Evolutionary conservation across 768 basidiomycete genomes (phyloP).

Genomic region (Clitopilus passeckerianus): DNA sequence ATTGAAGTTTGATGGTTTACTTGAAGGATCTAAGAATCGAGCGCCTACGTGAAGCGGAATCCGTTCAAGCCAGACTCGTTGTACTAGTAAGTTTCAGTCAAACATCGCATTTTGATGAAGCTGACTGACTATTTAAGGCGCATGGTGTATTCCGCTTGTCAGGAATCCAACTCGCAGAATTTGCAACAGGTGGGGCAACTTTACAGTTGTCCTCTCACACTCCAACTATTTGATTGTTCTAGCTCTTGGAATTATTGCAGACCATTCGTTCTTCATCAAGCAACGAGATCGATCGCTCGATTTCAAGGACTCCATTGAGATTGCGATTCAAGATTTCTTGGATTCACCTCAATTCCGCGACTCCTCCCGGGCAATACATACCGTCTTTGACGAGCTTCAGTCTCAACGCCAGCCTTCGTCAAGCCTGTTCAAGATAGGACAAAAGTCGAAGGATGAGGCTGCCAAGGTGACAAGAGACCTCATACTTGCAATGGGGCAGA

Average conservation of each 20-base stretch:
- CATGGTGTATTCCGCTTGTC: neutral
- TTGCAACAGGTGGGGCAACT: neutral
- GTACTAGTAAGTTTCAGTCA: neutral
- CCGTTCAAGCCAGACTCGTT: neutral
- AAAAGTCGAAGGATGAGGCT: neutral
- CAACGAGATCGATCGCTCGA: conserved; percentile 1
- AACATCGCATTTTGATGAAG: neutral
- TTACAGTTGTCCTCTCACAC: neutral
- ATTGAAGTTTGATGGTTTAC: neutral
- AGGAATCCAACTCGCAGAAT: conserved; percentile 1
- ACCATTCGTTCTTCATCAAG: conserved; percentile 10
- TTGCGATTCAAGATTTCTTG: conserved; percentile 4
- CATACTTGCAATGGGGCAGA: neutral
- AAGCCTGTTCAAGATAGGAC: neutral
- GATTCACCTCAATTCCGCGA: neutral
- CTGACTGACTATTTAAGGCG: neutral
- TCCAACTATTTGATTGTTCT: neutral
- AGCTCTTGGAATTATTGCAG: conserved; percentile 10
- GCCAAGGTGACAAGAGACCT: neutral
- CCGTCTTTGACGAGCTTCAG: neutral
- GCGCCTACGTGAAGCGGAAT: neutral
- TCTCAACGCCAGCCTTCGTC: neutral
- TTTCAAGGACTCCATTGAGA: conserved; percentile 8
- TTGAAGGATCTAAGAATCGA: neutral
- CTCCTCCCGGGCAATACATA: neutral